A percentile compares a stretch with the other conserved stretches of the same genome.
Conservation (phyloP, 2,329 filamentous ascomycete species). For the Exophiala sp. region DNA sequence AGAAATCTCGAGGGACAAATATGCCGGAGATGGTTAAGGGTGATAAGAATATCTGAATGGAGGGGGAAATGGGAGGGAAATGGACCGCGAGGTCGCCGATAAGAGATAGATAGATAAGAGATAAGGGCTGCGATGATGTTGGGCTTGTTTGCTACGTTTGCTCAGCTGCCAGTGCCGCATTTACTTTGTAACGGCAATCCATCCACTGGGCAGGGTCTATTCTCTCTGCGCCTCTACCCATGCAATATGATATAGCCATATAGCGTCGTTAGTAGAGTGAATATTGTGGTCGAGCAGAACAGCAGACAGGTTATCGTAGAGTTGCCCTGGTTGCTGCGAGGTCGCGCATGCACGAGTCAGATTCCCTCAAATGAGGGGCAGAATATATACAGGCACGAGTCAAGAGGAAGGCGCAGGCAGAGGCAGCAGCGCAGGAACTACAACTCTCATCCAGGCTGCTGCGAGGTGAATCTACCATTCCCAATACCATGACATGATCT, state of each 20-base stretch:
- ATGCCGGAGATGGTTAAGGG: slow-evolving; percentile 20
- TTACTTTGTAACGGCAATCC: no score
- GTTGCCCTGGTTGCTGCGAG: no score
- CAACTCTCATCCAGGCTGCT: background rate
- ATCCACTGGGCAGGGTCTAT: no score
- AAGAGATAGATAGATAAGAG: slow-evolving; percentile 16
- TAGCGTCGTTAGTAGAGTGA: no score
- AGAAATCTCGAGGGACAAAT: slow-evolving; percentile 7
- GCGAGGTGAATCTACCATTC: no score
- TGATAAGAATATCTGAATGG: background rate
- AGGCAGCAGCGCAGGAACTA: background rate
- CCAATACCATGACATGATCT: no score
- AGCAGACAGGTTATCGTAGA: no score
- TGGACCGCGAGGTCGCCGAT: slow-evolving; percentile 15
- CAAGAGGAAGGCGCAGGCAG: background rate
- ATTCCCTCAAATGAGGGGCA: background rate
- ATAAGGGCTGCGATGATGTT: background rate
- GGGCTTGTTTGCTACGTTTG: slow-evolving; percentile 12
- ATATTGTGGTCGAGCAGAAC: no score
- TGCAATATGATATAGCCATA: no score
- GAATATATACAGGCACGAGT: background rate
- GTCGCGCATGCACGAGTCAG: no score
- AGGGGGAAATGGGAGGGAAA: slow-evolving; percentile 6
- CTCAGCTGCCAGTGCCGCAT: no score
- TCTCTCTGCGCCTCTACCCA: no score